Percentiles rank a stretch among this genome's conserved stretches.
phyloP scores from a whole-genome alignment of 805 yeast genomes.

The Dipodascopsis uninucleata region DNA sequence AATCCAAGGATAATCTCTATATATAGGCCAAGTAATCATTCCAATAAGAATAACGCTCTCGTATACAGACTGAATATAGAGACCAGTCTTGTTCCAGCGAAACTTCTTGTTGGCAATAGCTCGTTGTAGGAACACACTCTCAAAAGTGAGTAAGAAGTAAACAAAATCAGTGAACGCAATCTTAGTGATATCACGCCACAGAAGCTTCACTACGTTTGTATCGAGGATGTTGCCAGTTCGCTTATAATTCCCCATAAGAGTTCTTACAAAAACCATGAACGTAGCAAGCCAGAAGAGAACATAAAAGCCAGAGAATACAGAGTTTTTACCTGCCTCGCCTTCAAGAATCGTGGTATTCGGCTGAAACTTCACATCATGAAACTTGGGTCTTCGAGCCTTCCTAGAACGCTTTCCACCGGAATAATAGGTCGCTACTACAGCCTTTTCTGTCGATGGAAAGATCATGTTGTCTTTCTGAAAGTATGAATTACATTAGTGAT shows the following conservation, averaged over 20 bases:
- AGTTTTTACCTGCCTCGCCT: conserved; percentile 41
- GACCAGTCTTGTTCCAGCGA: conserved; percentile 64
- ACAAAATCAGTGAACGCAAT: conserved; percentile 70
- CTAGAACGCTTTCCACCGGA: too few relatives aligned
- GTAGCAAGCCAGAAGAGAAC: conserved; percentile 74
- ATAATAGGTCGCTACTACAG: too few relatives aligned
- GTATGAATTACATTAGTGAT: too few relatives aligned
- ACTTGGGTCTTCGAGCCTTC: conserved; percentile 51
- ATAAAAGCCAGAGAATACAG: conserved; percentile 69
- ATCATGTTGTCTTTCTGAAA: too few relatives aligned
- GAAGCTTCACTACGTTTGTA: conserved; percentile 53
- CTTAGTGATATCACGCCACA: conserved; percentile 57
- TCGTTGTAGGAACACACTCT: conserved; percentile 57
- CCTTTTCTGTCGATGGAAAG: too few relatives aligned
- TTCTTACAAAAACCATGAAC: conserved; percentile 52
- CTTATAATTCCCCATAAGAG: conserved; percentile 51
- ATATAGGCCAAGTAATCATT: conserved; percentile 56
- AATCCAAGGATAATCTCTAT: conserved; percentile 74
- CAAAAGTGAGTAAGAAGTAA: conserved; percentile 69
- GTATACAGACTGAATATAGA: conserved; percentile 54
- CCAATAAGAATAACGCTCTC: conserved; percentile 54
- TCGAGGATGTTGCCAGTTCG: conserved; percentile 45
- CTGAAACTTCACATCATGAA: conserved; percentile 51
- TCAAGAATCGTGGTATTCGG: conserved; percentile 53
- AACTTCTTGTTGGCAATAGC: conserved; percentile 46